These are phyloP conservation scores for Bruguiera gymnorhiza DNA, from an alignment of 345 rosid genomes.

Conservation along the genomic window DNA sequence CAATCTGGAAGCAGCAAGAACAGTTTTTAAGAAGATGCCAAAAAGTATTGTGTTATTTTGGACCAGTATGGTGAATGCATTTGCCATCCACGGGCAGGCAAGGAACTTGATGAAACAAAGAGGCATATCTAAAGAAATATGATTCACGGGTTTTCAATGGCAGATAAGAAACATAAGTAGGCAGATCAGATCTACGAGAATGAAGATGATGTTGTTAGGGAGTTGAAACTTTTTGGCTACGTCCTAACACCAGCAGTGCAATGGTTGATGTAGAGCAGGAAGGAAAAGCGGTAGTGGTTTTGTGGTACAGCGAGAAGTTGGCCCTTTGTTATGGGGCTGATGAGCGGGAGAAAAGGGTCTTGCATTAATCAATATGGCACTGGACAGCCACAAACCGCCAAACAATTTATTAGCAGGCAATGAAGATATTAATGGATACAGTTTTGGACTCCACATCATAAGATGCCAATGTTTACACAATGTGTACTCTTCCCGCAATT, in stretches of 20 bases:
- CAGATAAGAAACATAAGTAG: constrained; percentile 46
- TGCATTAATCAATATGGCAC: constrained; percentile 9
- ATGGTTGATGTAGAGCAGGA: constrained; percentile 43
- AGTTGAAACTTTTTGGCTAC: constrained; percentile 29
- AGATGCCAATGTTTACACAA: too few relatives aligned
- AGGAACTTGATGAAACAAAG: constrained; percentile 15
- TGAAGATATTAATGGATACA: not conserved
- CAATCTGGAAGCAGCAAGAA: constrained; percentile 12
- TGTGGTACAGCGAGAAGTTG: constrained; percentile 41
- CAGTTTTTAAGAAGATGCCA: constrained; percentile 18
- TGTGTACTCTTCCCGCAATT: too few relatives aligned
- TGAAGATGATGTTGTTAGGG: constrained; percentile 39
- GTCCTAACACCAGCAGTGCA: constrained; percentile 20
- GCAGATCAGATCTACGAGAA: constrained; percentile 36
- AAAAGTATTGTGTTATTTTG: constrained; percentile 17
- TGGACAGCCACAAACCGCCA: not conserved
- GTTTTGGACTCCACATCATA: too few relatives aligned
- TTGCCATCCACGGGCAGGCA: constrained; percentile 14
- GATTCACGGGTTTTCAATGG: constrained; percentile 20
- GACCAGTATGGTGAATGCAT: constrained; percentile 19
- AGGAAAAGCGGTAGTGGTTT: constrained; percentile 31
- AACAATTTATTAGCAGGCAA: not conserved
- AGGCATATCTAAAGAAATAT: constrained; percentile 6
- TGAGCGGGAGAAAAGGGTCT: constrained; percentile 18
- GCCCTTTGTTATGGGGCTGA: constrained; percentile 41